phyloP scores from a whole-genome alignment of 805 yeast genomes.

The Yarrowia keelungensis region DNA sequence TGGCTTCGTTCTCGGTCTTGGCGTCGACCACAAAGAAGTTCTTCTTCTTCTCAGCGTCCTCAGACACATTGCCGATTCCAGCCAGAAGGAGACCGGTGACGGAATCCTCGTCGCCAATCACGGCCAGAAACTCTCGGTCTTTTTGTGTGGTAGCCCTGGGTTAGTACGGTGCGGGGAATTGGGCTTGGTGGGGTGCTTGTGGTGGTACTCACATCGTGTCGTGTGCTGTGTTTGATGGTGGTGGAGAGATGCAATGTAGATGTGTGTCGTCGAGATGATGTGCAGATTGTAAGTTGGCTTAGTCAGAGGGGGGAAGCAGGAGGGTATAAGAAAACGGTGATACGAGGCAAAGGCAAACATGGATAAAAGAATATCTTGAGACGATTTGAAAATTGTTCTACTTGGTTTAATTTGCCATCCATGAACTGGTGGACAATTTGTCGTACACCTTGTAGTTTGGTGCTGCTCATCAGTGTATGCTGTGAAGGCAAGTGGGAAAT shows the following conservation, averaged over 20 bases:
- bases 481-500: too few relatives aligned
- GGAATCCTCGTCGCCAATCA: slow-evolving; percentile 97
- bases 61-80: slow-evolving; percentile 86
- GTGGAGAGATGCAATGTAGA: slow-evolving; percentile 1
- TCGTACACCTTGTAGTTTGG: too few relatives aligned
- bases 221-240: slow-evolving; percentile 9
- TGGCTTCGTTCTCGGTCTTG: slow-evolving; percentile 76
- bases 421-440: too few relatives aligned
- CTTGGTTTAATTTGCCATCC: too few relatives aligned
- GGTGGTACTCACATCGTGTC: slow-evolving; percentile 22
- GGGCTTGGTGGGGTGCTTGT: too few relatives aligned
- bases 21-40: slow-evolving; percentile 86
- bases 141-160: slow-evolving; percentile 37
- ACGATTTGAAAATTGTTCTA: too few relatives aligned
- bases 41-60: slow-evolving; percentile 61
- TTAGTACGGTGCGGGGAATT: slow-evolving; percentile 2
- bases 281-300: slow-evolving; percentile 25
- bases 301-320: slow-evolving; percentile 7
- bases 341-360: too few relatives aligned
- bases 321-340: too few relatives aligned
- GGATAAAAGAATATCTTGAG: too few relatives aligned
- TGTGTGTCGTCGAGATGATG: slow-evolving; percentile 37
- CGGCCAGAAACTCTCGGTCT: slow-evolving; percentile 86
- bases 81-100: slow-evolving; percentile 95
- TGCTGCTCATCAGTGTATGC: too few relatives aligned